Percentiles rank a stretch among this genome's conserved stretches.
phyloP scores from a whole-genome alignment of 75 land plant species.

The Pinus taeda region DNA sequence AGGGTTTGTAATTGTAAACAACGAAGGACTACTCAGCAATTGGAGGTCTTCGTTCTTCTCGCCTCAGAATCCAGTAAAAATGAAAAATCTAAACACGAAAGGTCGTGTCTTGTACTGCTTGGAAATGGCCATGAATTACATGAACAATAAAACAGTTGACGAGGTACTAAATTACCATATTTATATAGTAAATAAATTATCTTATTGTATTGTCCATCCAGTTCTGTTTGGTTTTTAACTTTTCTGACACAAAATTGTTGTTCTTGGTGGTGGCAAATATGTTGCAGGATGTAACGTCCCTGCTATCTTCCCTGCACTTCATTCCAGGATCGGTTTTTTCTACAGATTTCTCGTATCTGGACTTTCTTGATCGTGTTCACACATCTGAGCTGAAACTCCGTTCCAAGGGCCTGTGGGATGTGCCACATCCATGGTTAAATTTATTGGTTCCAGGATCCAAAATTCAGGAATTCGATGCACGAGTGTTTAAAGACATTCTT shows the following conservation, averaged over 20 bases:
- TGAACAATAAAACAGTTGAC: conserved; percentile 21
- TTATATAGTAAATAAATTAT: not conserved
- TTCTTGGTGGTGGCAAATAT: not conserved
- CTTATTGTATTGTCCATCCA: too few relatives aligned
- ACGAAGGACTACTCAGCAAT: conserved; percentile 50
- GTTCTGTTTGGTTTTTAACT: too few relatives aligned
- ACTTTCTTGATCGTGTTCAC: conserved; percentile 87
- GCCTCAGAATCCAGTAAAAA: conserved; percentile 45
- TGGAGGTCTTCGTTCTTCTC: conserved; percentile 68
- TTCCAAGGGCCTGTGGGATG: conserved; percentile 71
- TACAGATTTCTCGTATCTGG: conserved; percentile 66
- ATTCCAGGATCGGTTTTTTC: conserved; percentile 56
- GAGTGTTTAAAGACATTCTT: conserved; percentile 62
- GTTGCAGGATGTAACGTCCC: conserved; percentile 35
- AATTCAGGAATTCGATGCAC: conserved; percentile 53
- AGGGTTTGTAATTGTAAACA: conserved; percentile 69
- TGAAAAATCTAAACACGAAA: conserved; percentile 31
- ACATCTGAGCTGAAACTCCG: conserved; percentile 56
- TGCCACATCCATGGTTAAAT: conserved; percentile 89
- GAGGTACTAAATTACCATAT: conserved; percentile 25
- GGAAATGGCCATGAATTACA: conserved; percentile 63
- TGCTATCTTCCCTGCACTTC: conserved; percentile 52
- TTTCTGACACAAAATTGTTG: not conserved
- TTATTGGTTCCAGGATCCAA: conserved; percentile 70
- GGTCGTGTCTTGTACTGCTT: conserved; percentile 61